A percentile compares a stretch with the other conserved stretches of the same genome.
Conservation (phyloP, 441 rosid genomes). For the Populus tomentosa region DNA sequence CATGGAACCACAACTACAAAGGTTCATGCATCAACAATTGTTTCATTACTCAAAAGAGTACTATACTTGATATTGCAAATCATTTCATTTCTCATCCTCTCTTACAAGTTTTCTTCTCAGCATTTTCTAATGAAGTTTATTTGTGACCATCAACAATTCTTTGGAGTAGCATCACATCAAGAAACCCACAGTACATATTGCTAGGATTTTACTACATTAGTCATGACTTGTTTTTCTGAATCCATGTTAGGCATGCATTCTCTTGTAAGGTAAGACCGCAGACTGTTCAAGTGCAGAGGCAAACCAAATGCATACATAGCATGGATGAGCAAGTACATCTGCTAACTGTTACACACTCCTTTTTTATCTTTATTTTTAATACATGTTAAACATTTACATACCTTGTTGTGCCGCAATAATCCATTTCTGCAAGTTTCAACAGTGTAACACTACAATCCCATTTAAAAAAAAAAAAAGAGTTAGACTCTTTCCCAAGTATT, state of each 20-base stretch:
- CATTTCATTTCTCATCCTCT: not conserved
- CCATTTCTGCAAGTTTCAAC: slow-evolving; percentile 81
- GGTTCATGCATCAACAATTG: not conserved
- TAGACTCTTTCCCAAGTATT: not conserved
- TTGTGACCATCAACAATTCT: not conserved
- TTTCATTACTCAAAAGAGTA: not conserved
- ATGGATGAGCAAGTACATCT: not conserved
- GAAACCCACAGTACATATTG: not conserved
- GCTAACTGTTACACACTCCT: too few relatives aligned
- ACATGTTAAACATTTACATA: slow-evolving; percentile 21
- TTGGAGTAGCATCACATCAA: not conserved
- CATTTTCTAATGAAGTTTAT: not conserved
- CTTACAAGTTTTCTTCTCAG: not conserved
- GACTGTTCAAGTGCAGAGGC: not conserved
- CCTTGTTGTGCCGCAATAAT: slow-evolving; percentile 96
- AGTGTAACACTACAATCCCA: slow-evolving; percentile 65
- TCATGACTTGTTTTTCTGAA: not conserved
- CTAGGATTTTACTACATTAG: not conserved
- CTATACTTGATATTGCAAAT: not conserved
- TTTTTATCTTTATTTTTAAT: not conserved
- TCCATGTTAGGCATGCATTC: not conserved
- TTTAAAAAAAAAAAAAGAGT: slow-evolving; percentile 1
- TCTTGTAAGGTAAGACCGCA: not conserved
- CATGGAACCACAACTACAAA: not conserved
- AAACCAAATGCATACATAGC: not conserved